Evolutionary conservation across 2,329 filamentous ascomycete species (phyloP).

Genomic region (Fusarium ramigenum): DNA sequence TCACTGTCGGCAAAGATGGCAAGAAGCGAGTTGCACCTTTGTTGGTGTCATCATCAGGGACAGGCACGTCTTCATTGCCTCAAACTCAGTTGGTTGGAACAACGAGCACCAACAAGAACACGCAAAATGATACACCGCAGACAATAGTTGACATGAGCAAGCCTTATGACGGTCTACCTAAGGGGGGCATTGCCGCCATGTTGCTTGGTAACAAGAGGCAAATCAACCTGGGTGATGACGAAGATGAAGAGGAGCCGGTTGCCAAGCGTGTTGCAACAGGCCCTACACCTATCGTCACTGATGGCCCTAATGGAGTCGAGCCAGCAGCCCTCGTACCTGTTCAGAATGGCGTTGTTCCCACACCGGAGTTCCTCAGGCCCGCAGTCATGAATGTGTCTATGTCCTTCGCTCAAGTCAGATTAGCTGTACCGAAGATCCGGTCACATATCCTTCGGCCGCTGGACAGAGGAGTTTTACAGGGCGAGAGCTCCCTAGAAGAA

Average conservation of each 20-base stretch:
- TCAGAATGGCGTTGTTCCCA: constrained; percentile 69
- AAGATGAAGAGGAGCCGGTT: constrained; percentile 73
- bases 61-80: constrained; percentile 86
- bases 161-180: constrained; percentile 91
- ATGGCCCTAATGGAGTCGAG: constrained; percentile 80
- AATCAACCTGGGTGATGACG: constrained; percentile 75
- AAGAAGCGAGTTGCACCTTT: constrained; percentile 95
- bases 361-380: constrained; percentile 86
- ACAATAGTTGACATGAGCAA: constrained; percentile 90
- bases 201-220: constrained; percentile 95
- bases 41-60: constrained; percentile 88
- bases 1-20: constrained; percentile 95
- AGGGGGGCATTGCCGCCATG: constrained; percentile 85
- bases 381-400: constrained; percentile 86
- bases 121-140: constrained; percentile 78
- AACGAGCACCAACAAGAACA: constrained; percentile 67
- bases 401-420: constrained; percentile 80
- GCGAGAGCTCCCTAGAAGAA: constrained; percentile 65
- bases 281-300: constrained; percentile 77
- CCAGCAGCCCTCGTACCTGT: constrained; percentile 73
- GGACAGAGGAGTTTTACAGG: constrained; percentile 69
- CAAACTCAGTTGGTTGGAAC: constrained; percentile 88
- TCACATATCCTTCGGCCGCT: constrained; percentile 84
- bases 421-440: constrained; percentile 88
- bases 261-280: constrained; percentile 69